A percentile compares a stretch with the other conserved stretches of the same genome.
Conservation (phyloP, 805 yeast species). For the Babjeviella inositovora region DNA sequence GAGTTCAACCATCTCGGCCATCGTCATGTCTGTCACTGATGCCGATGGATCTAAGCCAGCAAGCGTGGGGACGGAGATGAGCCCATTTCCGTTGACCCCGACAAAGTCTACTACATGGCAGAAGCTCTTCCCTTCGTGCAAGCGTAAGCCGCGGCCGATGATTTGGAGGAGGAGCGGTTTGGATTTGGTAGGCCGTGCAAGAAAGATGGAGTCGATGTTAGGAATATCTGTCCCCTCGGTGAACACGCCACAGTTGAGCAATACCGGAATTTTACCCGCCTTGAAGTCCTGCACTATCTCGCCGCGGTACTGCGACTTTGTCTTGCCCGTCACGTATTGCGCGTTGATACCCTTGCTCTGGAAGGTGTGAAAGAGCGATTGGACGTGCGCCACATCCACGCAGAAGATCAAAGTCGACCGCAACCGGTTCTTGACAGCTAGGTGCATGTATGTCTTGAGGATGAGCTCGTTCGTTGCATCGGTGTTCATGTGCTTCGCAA, state of each 20-base stretch:
- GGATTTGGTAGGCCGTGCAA: constrained; percentile 74
- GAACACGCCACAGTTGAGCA: constrained; percentile 79
- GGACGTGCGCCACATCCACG: constrained; percentile 56
- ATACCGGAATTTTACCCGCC: constrained; percentile 46
- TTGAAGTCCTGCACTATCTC: constrained; percentile 39
- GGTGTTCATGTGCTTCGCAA: constrained; percentile 41
- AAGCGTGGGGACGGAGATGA: constrained; percentile 38
- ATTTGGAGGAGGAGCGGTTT: constrained; percentile 61
- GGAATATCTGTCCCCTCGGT: constrained; percentile 96
- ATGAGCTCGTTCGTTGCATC: constrained; percentile 37
- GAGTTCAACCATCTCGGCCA: constrained; percentile 5
- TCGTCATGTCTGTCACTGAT: too few species aligned
- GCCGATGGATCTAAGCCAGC: constrained; percentile 15
- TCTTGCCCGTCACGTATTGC: constrained; percentile 53
- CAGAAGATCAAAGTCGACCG: constrained; percentile 67
- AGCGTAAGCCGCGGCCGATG: constrained; percentile 80
- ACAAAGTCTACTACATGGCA: constrained; percentile 73
- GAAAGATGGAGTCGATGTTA: constrained; percentile 61
- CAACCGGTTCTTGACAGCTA: constrained; percentile 17
- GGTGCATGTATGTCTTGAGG: constrained; percentile 27
- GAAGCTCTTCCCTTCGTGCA: constrained; percentile 37
- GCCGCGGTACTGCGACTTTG: constrained; percentile 34
- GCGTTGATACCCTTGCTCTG: constrained; percentile 49
- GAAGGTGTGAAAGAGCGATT: constrained; percentile 32
- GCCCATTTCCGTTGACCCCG: constrained; percentile 37